Evolutionary conservation across 495 filamentous ascomycete species (phyloP).

Genomic region (Annulohypoxylon moriforme): DNA sequence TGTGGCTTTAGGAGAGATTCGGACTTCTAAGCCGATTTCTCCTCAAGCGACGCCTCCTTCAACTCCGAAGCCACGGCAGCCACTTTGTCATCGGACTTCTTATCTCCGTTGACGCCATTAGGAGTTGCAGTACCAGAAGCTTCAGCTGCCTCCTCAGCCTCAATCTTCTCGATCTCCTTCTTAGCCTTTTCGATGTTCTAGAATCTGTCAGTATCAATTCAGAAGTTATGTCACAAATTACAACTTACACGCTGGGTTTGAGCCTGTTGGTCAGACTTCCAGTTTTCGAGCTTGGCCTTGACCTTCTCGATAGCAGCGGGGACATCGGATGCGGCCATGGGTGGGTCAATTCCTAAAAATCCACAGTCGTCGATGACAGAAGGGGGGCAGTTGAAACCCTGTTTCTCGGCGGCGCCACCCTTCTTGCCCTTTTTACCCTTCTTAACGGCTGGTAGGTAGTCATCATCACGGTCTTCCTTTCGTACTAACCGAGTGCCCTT

Average conservation of each 20-base stretch:
- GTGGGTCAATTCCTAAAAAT: slow-evolving; percentile 85
- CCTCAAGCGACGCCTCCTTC: slow-evolving; percentile 76
- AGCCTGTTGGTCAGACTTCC: slow-evolving; percentile 89
- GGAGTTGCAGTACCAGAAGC: slow-evolving; percentile 49
- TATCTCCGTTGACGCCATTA: slow-evolving; percentile 55
- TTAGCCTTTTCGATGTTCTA: slow-evolving; percentile 84
- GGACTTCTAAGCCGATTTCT: slow-evolving; percentile 68
- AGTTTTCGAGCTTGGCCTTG: slow-evolving; percentile 88
- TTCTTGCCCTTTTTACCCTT: slow-evolving; percentile 92
- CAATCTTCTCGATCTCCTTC: slow-evolving; percentile 72
- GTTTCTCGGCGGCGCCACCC: slow-evolving; percentile 52
- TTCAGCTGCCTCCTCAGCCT: slow-evolving; percentile 63
- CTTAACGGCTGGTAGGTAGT: slow-evolving; percentile 87
- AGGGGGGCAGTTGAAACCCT: slow-evolving; percentile 84
- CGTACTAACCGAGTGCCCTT: slow-evolving; percentile 81
- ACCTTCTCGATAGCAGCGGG: slow-evolving; percentile 84
- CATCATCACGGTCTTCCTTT: slow-evolving; percentile 88
- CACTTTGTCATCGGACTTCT: slow-evolving; percentile 54
- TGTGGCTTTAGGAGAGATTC: slow-evolving; percentile 36
- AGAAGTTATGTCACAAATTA: not conserved
- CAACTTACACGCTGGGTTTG: slow-evolving; percentile 89
- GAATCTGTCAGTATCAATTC: slow-evolving; percentile 64
- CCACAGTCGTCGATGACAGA: slow-evolving; percentile 90
- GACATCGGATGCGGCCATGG: slow-evolving; percentile 84
- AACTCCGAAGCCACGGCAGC: slow-evolving; percentile 67